Conservation (phyloP, 2,329 filamentous ascomycete species). For the Thermothelomyces thermophilus region DNA sequence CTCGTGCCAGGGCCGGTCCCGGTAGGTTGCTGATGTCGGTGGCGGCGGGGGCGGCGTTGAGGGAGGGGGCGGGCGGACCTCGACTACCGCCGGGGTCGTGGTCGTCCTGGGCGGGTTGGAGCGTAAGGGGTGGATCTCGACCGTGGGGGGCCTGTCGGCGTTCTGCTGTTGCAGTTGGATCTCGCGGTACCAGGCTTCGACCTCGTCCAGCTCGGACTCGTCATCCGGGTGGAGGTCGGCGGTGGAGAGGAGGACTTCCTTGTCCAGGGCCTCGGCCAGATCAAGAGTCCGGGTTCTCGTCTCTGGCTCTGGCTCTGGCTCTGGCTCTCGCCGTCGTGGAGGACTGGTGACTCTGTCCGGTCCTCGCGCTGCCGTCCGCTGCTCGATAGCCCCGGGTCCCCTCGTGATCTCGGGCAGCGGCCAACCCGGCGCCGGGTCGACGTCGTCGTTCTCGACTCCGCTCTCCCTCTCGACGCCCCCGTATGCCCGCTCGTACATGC, state of each 20-base stretch:
- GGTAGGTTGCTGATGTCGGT: conserved; percentile 10
- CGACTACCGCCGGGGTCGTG: not conserved
- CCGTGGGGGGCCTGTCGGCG: not conserved
- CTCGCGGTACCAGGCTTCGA: conserved; percentile 25
- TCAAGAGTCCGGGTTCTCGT: not conserved
- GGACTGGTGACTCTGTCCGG: no score
- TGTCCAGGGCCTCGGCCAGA: conserved; percentile 11
- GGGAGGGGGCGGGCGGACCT: conserved; percentile 2
- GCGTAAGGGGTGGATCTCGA: conserved; percentile 10
- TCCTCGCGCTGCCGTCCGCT: conserved; percentile 8
- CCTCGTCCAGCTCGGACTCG: conserved; percentile 20
- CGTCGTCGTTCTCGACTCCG: conserved; percentile 25
- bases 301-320: not conserved
- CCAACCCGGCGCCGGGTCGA: conserved; percentile 16
- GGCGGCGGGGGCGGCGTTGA: conserved; percentile 15
- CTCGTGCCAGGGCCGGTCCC: not conserved
- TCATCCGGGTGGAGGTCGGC: conserved; percentile 11
- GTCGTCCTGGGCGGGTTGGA: conserved; percentile 8
- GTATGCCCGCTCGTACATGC: conserved; percentile 28
- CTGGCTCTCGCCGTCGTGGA: no score
- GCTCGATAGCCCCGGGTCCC: not conserved
- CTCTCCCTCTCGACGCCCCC: conserved; percentile 19
- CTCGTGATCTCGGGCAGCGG: conserved; percentile 9
- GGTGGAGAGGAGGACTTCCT: conserved; percentile 15
- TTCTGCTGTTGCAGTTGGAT: conserved; percentile 10